phyloP scores from a whole-genome alignment of 208 protist species.

The Leishmania turanica region DNA sequence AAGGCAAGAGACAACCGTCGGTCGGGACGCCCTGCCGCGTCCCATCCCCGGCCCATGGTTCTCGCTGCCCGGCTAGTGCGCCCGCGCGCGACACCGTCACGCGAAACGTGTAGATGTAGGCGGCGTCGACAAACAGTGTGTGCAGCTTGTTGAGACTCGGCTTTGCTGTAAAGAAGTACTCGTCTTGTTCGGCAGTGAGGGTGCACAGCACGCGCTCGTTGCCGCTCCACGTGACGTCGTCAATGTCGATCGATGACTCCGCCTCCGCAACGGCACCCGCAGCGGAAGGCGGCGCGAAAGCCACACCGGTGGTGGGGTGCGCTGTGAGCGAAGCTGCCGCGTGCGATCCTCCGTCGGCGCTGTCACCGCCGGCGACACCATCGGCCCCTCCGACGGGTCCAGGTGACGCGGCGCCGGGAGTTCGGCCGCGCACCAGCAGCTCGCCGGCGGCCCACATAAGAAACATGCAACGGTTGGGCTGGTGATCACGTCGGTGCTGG shows the following conservation, averaged over 20 bases:
- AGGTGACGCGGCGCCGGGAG: background rate
- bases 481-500: slow-evolving; percentile 64
- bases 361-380: background rate
- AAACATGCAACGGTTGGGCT: slow-evolving; percentile 66
- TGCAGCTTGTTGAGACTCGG: slow-evolving; percentile 65
- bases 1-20: slow-evolving; percentile 5
- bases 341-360: background rate
- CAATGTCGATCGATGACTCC: background rate
- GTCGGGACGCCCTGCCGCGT: background rate
- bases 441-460: slow-evolving; percentile 72
- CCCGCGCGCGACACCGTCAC: slow-evolving; percentile 37
- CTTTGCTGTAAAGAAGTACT: slow-evolving; percentile 60
- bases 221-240: slow-evolving; percentile 49
- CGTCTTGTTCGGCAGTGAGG: slow-evolving; percentile 55
- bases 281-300: background rate
- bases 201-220: slow-evolving; percentile 76
- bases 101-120: slow-evolving; percentile 70
- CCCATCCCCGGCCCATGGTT: background rate
- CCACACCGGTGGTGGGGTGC: background rate
- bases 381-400: background rate
- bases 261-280: background rate
- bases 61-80: background rate
- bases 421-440: slow-evolving; percentile 14
- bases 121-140: slow-evolving; percentile 74
- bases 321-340: background rate